Evolutionary conservation across 179 eudicot genomes (phyloP).

Genomic region (Vitellaria paradoxa): DNA sequence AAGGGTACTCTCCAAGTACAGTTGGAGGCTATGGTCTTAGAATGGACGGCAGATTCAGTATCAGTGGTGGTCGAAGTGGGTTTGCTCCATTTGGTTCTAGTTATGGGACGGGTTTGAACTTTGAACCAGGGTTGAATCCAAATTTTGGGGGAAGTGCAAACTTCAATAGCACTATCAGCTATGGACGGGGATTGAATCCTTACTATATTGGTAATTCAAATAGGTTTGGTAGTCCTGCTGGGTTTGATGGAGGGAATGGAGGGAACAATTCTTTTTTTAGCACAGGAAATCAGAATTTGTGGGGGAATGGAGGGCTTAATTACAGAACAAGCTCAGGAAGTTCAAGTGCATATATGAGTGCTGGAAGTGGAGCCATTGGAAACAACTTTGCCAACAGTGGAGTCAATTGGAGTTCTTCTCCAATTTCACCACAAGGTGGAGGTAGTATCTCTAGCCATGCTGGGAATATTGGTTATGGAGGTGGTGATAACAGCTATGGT

Average conservation of each 20-base stretch:
- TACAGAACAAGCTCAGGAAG: constrained; percentile 38
- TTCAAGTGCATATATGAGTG: constrained; percentile 39
- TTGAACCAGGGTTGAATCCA: constrained; percentile 50
- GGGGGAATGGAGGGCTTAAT: constrained; percentile 55
- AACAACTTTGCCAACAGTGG: constrained; percentile 39
- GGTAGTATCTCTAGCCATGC: constrained; percentile 30
- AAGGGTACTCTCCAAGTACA: constrained; percentile 46
- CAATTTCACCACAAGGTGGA: constrained; percentile 38
- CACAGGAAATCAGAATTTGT: constrained; percentile 46
- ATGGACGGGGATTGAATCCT: constrained; percentile 58
- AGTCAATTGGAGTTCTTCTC: constrained; percentile 52
- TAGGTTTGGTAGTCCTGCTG: constrained; percentile 43
- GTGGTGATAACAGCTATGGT: constrained; percentile 39
- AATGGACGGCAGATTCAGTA: constrained; percentile 52
- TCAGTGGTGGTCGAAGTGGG: constrained; percentile 49
- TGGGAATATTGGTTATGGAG: constrained; percentile 47
- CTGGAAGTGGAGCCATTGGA: constrained; percentile 40
- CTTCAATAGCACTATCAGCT: constrained; percentile 34
- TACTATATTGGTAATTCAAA: constrained; percentile 49
- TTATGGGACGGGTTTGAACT: constrained; percentile 54
- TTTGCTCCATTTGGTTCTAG: constrained; percentile 51
- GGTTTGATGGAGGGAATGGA: constrained; percentile 49
- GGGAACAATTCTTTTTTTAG: constrained; percentile 54
- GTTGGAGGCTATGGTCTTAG: constrained; percentile 53
- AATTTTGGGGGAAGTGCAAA: constrained; percentile 41